These are phyloP conservation scores for Trichoderma sp. DNA, from an alignment of 2,329 filamentous ascomycete species.

Conservation along the genomic window DNA sequence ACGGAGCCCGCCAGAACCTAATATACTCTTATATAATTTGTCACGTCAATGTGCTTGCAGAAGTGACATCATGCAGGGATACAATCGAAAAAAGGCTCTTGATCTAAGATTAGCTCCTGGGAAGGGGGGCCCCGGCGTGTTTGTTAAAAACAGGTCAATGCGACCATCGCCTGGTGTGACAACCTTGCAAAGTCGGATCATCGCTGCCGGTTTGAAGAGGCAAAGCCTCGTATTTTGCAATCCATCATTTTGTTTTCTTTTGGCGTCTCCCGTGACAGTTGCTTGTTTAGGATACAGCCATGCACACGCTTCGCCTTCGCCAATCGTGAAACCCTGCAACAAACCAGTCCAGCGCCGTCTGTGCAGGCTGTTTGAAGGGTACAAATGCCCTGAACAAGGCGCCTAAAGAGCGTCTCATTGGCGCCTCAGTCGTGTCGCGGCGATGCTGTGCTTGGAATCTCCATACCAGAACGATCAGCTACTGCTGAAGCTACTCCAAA, in stretches of 20 bases:
- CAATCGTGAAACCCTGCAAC: neutral
- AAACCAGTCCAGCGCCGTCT: neutral
- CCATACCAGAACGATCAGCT: constrained; percentile 1
- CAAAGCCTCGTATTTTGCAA: neutral
- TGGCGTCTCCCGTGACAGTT: neutral
- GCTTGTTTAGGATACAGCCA: neutral
- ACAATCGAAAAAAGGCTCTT: neutral
- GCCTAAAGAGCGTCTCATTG: neutral
- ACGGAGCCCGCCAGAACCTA: neutral
- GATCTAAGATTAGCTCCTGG: neutral
- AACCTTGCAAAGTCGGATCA: neutral
- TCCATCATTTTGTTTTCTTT: neutral
- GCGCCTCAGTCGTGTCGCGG: constrained; percentile 9
- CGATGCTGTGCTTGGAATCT: neutral
- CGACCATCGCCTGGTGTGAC: neutral
- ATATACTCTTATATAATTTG: neutral
- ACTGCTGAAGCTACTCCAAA: constrained; percentile 2
- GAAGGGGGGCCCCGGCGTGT: neutral
- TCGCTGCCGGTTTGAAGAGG: neutral
- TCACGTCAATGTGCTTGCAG: neutral
- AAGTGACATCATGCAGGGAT: neutral
- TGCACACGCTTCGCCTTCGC: neutral
- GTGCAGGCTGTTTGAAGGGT: neutral
- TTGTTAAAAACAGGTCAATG: neutral
- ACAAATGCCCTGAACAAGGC: neutral